These are phyloP conservation scores for Xylariales sp. DNA, from an alignment of 2,329 filamentous ascomycete genomes.

Conservation along the genomic window DNA sequence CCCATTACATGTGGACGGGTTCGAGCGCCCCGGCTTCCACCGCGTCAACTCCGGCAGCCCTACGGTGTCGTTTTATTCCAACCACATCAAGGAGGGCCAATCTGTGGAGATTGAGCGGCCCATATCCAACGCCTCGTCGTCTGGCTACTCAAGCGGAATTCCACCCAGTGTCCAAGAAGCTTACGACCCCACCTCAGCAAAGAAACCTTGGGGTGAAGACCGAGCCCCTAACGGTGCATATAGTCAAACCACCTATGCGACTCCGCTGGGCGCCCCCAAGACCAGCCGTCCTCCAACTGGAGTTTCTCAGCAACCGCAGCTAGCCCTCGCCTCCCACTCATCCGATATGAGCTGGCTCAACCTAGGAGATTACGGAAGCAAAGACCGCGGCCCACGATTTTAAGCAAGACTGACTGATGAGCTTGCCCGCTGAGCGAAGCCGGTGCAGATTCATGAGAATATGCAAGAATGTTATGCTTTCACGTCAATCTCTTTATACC, in stretches of 20 bases:
- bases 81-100: conserved; percentile 52
- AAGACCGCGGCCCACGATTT: too few relatives aligned
- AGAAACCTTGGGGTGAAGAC: conserved; percentile 44
- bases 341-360: conserved; percentile 81
- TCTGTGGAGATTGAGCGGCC: conserved; percentile 58
- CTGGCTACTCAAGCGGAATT: conserved; percentile 60
- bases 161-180: conserved; percentile 58
- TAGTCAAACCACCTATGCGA: conserved; percentile 37
- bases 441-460: too few relatives aligned
- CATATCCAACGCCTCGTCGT: conserved; percentile 43
- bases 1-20: conserved; percentile 62
- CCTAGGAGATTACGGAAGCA: conserved; percentile 47
- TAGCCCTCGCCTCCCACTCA: conserved; percentile 43
- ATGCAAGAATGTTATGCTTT: too few relatives aligned
- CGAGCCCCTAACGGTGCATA: conserved; percentile 51
- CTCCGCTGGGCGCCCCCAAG: conserved; percentile 30
- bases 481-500: too few relatives aligned
- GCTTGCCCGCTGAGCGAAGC: too few relatives aligned
- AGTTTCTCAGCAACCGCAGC: conserved; percentile 45
- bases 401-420: too few relatives aligned
- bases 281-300: conserved; percentile 24
- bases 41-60: conserved; percentile 67
- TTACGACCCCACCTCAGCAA: conserved; percentile 45
- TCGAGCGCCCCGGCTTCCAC: conserved; percentile 58
- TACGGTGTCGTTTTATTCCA: conserved; percentile 57